Conservation (phyloP, 306 rosid genomes). For the Quercus ilex region DNA sequence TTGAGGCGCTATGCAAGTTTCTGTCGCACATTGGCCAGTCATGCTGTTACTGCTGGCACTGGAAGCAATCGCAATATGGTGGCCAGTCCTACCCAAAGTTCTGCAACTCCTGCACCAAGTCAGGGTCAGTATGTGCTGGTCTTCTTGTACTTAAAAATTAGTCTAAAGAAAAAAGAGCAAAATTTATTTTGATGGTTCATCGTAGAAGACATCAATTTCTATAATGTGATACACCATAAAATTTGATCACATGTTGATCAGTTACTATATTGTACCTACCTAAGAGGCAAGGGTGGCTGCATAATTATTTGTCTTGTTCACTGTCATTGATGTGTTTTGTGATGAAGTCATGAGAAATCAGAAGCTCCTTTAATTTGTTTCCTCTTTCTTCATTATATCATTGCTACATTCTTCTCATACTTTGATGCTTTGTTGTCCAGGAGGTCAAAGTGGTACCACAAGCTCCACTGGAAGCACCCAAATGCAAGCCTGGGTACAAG, state of each 20-base stretch:
- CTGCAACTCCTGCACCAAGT: conserved; percentile 79
- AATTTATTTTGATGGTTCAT: not conserved
- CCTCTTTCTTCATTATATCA: not conserved
- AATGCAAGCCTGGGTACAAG: conserved; percentile 98
- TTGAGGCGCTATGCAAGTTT: conserved; percentile 98
- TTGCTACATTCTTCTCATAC: not conserved
- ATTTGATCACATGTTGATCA: not conserved
- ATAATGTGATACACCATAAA: not conserved
- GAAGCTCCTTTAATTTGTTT: not conserved
- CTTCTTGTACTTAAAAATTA: conserved; percentile 3
- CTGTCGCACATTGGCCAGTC: conserved; percentile 98
- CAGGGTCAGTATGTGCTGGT: conserved; percentile 56
- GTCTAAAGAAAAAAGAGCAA: not conserved
- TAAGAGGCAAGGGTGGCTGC: not conserved
- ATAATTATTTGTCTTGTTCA: not conserved
- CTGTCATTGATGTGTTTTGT: not conserved
- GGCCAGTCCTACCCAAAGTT: conserved; percentile 88
- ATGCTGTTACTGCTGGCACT: conserved; percentile 86
- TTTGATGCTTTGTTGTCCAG: conserved; percentile 39
- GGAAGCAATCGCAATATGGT: conserved; percentile 93
- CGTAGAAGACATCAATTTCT: not conserved
- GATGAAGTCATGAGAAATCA: not conserved
- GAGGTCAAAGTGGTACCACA: conserved; percentile 71
- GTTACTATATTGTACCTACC: not conserved
- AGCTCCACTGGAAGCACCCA: conserved; percentile 83